phyloP scores from a whole-genome alignment of 192 early-diverging fungal species.

The Coemansia umbellata region DNA sequence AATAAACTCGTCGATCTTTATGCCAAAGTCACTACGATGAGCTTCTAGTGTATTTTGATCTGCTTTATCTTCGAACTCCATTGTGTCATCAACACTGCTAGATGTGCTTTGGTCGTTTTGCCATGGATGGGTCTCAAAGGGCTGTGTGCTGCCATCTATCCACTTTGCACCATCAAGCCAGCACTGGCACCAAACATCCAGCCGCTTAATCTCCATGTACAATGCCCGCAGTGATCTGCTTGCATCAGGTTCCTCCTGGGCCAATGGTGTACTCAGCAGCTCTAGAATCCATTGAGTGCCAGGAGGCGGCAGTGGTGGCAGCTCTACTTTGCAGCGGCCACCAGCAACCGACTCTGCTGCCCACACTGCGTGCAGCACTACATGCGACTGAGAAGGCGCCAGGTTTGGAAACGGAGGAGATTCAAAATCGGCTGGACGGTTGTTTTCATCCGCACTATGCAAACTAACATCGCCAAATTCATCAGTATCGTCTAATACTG shows the following conservation, averaged over 20 bases:
- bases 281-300: conserved; percentile 48
- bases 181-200: conserved; percentile 36
- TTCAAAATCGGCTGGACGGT: not conserved
- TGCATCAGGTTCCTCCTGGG: conserved; percentile 23
- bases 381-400: conserved; percentile 18
- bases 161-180: conserved; percentile 31
- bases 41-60: not conserved
- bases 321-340: not conserved
- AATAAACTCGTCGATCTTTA: conserved; percentile 31
- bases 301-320: conserved; percentile 25
- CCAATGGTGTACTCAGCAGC: conserved; percentile 34
- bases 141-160: not conserved
- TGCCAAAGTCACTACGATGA: conserved; percentile 27
- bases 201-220: conserved; percentile 29
- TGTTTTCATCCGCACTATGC: not conserved
- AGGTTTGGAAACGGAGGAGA: no score
- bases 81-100: not conserved
- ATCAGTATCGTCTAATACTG: no score
- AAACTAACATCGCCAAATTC: not conserved
- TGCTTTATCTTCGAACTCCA: not conserved
- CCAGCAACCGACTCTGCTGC: not conserved
- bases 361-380: conserved; percentile 37
- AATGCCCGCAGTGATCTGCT: conserved; percentile 15
- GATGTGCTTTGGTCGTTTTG: conserved; percentile 3
- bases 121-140: conserved; percentile 10